Conservation (phyloP, 2,329 filamentous ascomycete species). For the Neobulgaria alba region DNA sequence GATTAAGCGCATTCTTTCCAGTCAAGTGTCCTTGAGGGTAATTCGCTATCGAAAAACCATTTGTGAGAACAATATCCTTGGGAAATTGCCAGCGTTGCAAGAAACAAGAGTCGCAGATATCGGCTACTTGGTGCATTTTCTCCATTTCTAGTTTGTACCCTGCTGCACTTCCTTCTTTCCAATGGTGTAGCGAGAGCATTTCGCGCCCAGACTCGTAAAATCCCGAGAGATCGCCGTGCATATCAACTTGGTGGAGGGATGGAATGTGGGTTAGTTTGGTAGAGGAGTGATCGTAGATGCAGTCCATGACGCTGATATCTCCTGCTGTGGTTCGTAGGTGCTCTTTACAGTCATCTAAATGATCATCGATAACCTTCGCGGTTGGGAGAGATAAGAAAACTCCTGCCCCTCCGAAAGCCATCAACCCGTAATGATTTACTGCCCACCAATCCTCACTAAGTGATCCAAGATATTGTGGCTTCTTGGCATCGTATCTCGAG, state of each 20-base stretch:
- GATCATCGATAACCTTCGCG: conserved; percentile 19
- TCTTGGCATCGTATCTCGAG: conserved; percentile 19
- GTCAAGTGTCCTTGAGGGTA: conserved; percentile 26
- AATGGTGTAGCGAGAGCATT: conserved; percentile 26
- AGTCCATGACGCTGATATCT: conserved; percentile 27
- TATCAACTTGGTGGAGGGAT: conserved; percentile 26
- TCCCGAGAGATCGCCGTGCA: conserved; percentile 25
- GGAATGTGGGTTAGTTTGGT: conserved; percentile 22
- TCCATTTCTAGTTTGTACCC: conserved; percentile 25
- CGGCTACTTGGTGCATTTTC: conserved; percentile 25
- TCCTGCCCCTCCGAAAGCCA: conserved; percentile 28
- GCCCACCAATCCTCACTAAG: conserved; percentile 27
- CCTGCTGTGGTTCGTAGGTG: conserved; percentile 23
- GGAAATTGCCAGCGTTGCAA: conserved; percentile 37
- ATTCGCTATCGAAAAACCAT: conserved; percentile 37
- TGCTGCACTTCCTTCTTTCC: conserved; percentile 24
- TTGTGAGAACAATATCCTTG: conserved; percentile 35
- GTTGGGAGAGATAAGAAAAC: conserved; percentile 23
- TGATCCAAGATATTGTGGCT: conserved; percentile 23
- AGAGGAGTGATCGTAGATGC: conserved; percentile 20
- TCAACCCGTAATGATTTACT: conserved; percentile 26
- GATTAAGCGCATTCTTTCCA: conserved; percentile 20
- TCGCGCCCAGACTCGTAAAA: conserved; percentile 27
- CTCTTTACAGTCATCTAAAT: conserved; percentile 21
- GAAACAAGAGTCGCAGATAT: conserved; percentile 33